Percentiles rank a stretch among this genome's conserved stretches.
These are phyloP conservation scores for Trichoderma virens DNA, from an alignment of 495 filamentous ascomycete genomes.

Conservation along the genomic window DNA sequence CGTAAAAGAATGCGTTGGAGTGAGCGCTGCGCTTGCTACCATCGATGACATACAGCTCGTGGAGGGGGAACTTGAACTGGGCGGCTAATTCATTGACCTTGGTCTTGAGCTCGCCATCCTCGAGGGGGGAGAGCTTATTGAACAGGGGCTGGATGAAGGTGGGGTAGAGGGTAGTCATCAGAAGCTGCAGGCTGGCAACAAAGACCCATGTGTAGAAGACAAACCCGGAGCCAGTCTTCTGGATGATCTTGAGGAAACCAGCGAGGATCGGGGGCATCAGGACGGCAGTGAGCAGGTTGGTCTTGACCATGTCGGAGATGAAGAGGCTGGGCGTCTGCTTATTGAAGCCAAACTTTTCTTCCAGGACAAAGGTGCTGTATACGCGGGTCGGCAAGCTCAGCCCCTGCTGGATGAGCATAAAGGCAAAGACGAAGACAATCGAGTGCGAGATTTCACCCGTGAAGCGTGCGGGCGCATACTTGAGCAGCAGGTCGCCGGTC, in stretches of 20 bases:
- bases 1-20: conserved; percentile 98
- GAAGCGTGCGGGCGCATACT: conserved; percentile 67
- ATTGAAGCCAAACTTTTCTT: conserved; percentile 98
- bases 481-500: conserved; percentile 63
- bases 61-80: conserved; percentile 81
- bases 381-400: conserved; percentile 74
- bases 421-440: conserved; percentile 83
- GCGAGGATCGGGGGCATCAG: conserved; percentile 80
- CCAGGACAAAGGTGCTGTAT: conserved; percentile 90
- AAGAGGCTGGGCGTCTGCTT: conserved; percentile 89
- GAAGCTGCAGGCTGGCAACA: conserved; percentile 75
- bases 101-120: conserved; percentile 79
- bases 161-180: conserved; percentile 93
- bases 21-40: conserved; percentile 95
- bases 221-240: conserved; percentile 84
- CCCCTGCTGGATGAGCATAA: conserved; percentile 69
- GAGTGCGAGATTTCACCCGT: conserved; percentile 91
- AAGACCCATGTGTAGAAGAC: conserved; percentile 98
- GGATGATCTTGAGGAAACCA: conserved; percentile 82
- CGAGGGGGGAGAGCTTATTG: conserved; percentile 93
- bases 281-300: conserved; percentile 69
- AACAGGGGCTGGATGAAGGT: conserved; percentile 91
- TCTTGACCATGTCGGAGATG: conserved; percentile 87
- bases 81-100: conserved; percentile 77
- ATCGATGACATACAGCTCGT: conserved; percentile 90